Conservation (phyloP, 495 filamentous ascomycete species). For the Penicillium ucsense region DNA sequence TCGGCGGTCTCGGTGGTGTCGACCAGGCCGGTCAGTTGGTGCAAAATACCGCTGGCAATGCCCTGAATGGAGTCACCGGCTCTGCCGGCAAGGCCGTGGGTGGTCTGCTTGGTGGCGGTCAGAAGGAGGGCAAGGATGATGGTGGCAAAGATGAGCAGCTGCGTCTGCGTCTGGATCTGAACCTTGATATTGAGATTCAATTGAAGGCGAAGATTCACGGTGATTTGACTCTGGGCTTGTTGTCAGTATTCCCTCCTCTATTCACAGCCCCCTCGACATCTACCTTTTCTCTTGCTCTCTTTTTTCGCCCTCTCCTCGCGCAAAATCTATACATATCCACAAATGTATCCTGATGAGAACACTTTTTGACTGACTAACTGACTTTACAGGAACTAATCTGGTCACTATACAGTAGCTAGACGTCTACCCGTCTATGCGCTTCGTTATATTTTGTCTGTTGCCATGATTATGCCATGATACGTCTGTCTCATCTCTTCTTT, state of each 20-base stretch:
- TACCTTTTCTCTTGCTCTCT: no score
- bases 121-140: constrained; percentile 32
- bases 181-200: constrained; percentile 82
- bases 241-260: constrained; percentile 49
- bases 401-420: constrained; percentile 11
- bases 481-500: not conserved
- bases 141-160: constrained; percentile 60
- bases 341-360: constrained; percentile 1
- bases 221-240: constrained; percentile 73
- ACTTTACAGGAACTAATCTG: constrained; percentile 19
- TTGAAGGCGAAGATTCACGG: constrained; percentile 89
- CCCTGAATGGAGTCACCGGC: constrained; percentile 46
- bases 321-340: not conserved
- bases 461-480: no score
- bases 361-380: constrained; percentile 18
- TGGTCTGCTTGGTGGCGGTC: constrained; percentile 30
- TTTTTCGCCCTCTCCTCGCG: no score
- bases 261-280: not conserved
- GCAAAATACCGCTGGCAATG: constrained; percentile 54
- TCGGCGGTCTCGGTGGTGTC: constrained; percentile 48
- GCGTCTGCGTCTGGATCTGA: constrained; percentile 68
- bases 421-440: not conserved
- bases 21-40: constrained; percentile 48
- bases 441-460: constrained; percentile 1
- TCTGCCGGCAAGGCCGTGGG: constrained; percentile 51